phyloP scores from a whole-genome alignment of 306 rosid species.

The Arachis hypogaea region DNA sequence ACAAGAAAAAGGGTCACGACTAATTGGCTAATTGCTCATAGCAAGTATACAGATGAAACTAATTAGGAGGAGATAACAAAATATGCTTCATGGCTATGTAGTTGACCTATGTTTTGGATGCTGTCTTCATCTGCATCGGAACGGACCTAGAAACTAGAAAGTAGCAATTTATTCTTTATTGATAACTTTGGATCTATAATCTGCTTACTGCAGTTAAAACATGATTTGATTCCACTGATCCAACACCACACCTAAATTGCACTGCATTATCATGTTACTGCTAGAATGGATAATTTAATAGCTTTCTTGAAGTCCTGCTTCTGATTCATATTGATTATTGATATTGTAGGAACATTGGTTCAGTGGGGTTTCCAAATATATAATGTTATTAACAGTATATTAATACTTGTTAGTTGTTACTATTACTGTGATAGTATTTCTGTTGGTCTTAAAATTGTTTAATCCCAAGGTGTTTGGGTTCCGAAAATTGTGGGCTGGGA shows the following conservation, averaged over 20 bases:
- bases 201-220: background rate
- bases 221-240: background rate
- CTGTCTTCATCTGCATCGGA: conserved; percentile 5
- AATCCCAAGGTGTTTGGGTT: conserved; percentile 31
- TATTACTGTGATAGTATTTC: too few species aligned
- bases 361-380: background rate
- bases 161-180: background rate
- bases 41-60: background rate
- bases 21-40: background rate
- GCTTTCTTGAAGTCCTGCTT: conserved; percentile 15
- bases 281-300: background rate
- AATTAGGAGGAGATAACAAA: conserved; percentile 1
- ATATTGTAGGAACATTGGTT: conserved; percentile 18
- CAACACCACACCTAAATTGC: conserved; percentile 9
- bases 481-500: conserved; percentile 91
- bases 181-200: conserved; percentile 11
- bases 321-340: background rate
- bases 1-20: background rate
- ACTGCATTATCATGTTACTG: conserved; percentile 11
- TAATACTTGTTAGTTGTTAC: too few species aligned
- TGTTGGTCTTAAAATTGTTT: background rate
- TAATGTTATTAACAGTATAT: conserved; percentile 1
- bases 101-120: conserved; percentile 5
- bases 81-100: conserved; percentile 13
- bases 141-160: background rate